Conservation (phyloP, 768 basidiomycete genomes). For the Tylopilus balloui region DNA sequence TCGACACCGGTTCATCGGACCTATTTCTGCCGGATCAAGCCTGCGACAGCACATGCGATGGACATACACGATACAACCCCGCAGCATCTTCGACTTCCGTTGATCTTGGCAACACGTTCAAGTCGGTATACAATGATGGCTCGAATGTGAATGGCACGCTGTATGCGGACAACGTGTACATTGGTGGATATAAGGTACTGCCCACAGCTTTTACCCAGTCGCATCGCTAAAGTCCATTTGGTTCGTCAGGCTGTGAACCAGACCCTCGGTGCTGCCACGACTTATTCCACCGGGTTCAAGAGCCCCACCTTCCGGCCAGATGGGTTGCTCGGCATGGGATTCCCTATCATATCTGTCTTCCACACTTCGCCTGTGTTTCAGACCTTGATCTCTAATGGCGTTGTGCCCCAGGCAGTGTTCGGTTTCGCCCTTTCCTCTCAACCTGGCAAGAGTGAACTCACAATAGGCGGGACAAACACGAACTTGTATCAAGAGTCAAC, state of each 20-base stretch:
- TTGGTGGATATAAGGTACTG: constrained; percentile 35
- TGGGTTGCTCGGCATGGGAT: constrained; percentile 43
- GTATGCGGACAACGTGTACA: constrained; percentile 41
- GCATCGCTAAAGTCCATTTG: constrained; percentile 1
- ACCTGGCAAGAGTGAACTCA: constrained; percentile 44
- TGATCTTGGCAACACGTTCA: constrained; percentile 25
- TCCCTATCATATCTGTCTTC: constrained; percentile 36
- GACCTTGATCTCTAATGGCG: constrained; percentile 38
- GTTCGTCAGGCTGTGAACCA: constrained; percentile 34
- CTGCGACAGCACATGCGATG: constrained; percentile 30
- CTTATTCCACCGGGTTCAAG: constrained; percentile 33
- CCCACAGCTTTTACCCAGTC: constrained; percentile 10
- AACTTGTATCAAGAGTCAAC: constrained; percentile 40
- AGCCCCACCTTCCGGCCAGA: constrained; percentile 30
- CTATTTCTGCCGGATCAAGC: constrained; percentile 36
- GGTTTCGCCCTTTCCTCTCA: constrained; percentile 44
- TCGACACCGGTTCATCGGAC: constrained; percentile 53
- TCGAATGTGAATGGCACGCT: constrained; percentile 35
- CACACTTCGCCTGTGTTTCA: constrained; percentile 39
- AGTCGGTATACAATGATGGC: constrained; percentile 37
- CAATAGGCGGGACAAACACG: constrained; percentile 50
- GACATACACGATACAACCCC: constrained; percentile 31
- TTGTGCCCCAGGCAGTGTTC: constrained; percentile 37
- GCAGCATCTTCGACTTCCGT: constrained; percentile 30
- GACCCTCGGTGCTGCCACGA: constrained; percentile 40